Evolutionary conservation across 257 asterid species (phyloP).

Genomic region (Solanum virginianum): DNA sequence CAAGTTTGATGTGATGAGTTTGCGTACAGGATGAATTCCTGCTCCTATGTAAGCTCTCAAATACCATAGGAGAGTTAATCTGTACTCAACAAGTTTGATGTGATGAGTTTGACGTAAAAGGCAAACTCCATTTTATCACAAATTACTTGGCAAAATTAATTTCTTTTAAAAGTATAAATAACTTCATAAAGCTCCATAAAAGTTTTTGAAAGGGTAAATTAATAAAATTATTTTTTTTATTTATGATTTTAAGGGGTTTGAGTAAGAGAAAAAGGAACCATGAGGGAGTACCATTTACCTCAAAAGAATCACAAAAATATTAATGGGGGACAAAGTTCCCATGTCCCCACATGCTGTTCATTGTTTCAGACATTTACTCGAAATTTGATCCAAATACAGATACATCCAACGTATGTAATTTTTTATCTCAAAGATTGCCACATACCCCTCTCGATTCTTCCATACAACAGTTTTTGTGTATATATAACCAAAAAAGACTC

Average conservation of each 20-base stretch:
- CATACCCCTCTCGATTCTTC: not conserved
- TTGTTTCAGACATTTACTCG: not conserved
- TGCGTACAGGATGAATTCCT: no score
- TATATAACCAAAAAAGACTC: not conserved
- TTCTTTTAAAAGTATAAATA: no score
- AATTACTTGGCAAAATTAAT: no score
- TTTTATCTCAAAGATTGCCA: not conserved
- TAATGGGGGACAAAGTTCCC: not conserved
- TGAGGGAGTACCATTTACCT: not conserved
- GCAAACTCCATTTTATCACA: no score
- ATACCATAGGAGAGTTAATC: no score
- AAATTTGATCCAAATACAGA: not conserved
- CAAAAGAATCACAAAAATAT: not conserved
- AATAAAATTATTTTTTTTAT: not conserved
- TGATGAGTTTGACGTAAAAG: no score
- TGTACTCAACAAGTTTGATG: no score
- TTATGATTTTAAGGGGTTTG: not conserved
- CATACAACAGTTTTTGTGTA: not conserved
- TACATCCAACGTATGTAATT: no score
- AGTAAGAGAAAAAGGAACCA: not conserved
- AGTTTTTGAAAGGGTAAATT: not conserved
- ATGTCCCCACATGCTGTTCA: not conserved
- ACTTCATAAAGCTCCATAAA: no score
- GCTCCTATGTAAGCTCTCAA: no score
- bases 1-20: no score